A percentile compares a stretch with the other conserved stretches of the same genome.
These are phyloP conservation scores for Melaleuca quinquenervia DNA, from an alignment of 345 rosid genomes.

Conservation along the genomic window DNA sequence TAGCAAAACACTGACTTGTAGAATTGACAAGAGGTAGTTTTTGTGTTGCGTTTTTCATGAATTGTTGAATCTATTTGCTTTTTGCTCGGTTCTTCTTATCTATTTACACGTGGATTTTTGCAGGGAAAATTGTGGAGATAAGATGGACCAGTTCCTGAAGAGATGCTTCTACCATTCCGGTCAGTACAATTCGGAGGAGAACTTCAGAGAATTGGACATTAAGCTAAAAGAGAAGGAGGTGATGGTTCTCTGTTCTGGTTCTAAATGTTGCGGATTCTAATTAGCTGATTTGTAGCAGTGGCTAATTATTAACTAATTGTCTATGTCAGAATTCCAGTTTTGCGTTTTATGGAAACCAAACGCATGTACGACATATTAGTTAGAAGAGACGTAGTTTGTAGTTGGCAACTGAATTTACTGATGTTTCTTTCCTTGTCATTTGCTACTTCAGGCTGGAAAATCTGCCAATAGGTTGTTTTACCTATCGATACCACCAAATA, in stretches of 20 bases:
- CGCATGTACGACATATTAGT: background rate
- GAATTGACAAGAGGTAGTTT: conserved; percentile 68
- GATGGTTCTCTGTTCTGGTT: background rate
- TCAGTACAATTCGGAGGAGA: conserved; percentile 64
- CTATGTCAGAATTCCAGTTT: background rate
- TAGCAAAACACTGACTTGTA: conserved; percentile 66
- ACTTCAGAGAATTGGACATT: conserved; percentile 50
- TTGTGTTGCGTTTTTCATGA: background rate
- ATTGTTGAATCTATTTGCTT: background rate
- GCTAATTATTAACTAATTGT: background rate
- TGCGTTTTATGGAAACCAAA: background rate
- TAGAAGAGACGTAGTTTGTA: background rate
- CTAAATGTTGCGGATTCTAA: background rate
- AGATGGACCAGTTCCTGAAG: conserved; percentile 69
- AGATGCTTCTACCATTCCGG: conserved; percentile 88
- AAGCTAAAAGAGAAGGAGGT: conserved; percentile 87
- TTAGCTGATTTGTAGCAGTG: background rate
- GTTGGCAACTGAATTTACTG: background rate
- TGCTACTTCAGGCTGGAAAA: conserved; percentile 47
- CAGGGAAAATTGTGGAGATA: conserved; percentile 80
- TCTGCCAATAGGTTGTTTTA: conserved; percentile 68
- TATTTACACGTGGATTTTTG: background rate
- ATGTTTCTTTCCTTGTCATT: background rate
- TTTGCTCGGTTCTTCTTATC: background rate
- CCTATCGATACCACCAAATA: conserved; percentile 80